Conservation (phyloP, 768 basidiomycete species). For the Collybia sp. region DNA sequence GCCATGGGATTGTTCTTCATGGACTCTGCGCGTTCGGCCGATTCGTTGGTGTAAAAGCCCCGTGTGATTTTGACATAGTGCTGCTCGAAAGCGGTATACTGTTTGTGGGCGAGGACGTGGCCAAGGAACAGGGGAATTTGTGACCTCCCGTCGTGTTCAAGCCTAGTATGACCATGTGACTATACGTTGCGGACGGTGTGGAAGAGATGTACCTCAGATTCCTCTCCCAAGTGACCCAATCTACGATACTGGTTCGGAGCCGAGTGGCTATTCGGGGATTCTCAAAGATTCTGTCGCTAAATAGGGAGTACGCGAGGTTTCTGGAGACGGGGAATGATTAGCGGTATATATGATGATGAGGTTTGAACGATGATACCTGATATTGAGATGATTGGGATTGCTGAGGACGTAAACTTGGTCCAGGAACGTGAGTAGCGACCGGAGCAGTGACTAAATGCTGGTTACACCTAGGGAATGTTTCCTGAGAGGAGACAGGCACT, state of each 20-base stretch:
- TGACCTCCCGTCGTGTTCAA: constrained; percentile 30
- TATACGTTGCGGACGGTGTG: background rate
- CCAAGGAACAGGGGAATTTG: constrained; percentile 47
- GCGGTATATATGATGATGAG: no score
- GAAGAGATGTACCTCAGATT: constrained; percentile 25
- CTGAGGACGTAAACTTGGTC: constrained; percentile 60
- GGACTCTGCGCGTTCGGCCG: constrained; percentile 27
- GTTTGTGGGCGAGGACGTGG: constrained; percentile 51
- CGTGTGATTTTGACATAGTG: constrained; percentile 46
- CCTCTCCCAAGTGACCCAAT: constrained; percentile 57
- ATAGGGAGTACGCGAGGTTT: constrained; percentile 53
- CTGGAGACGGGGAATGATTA: constrained; percentile 20
- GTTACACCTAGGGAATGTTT: background rate
- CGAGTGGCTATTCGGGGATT: constrained; percentile 36
- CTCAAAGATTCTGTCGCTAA: constrained; percentile 47
- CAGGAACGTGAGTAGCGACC: constrained; percentile 64
- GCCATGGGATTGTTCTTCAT: constrained; percentile 37
- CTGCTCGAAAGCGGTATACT: constrained; percentile 58
- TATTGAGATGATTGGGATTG: constrained; percentile 28
- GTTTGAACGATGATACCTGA: constrained; percentile 35
- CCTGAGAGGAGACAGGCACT: constrained; percentile 18
- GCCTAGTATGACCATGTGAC: constrained; percentile 16
- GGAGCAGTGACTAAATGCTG: constrained; percentile 42
- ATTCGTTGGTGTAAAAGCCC: constrained; percentile 52
- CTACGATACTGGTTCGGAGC: constrained; percentile 38